A percentile compares a stretch with the other conserved stretches of the same genome.
phyloP scores from a whole-genome alignment of 768 basidiomycete genomes.

The Clitopilus passeckerianus region DNA sequence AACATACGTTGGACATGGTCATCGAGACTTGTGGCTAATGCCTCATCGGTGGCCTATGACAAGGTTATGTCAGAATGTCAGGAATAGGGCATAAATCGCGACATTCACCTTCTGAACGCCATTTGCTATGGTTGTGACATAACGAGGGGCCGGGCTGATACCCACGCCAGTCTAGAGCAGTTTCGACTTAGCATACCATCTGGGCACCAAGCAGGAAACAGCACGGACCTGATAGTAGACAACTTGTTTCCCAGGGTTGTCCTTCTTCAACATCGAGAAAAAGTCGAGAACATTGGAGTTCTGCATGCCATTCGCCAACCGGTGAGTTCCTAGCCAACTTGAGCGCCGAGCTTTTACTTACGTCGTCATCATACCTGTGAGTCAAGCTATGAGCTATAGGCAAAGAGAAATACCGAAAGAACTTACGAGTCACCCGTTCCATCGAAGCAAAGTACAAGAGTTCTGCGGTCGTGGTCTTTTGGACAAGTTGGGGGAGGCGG shows the following conservation, averaged over 20 bases:
- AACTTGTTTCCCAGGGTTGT: constrained; percentile 28
- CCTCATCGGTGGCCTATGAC: not conserved
- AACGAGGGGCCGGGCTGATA: constrained; percentile 46
- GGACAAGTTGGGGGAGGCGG: not conserved
- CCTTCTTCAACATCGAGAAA: constrained; percentile 31
- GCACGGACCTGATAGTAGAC: constrained; percentile 35
- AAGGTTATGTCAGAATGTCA: too few species aligned
- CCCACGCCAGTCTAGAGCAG: constrained; percentile 44
- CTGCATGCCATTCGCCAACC: constrained; percentile 3
- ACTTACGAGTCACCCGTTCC: constrained; percentile 25
- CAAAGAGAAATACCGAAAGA: too few species aligned
- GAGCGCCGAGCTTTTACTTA: not conserved
- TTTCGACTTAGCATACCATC: not conserved
- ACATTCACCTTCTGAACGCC: constrained; percentile 20
- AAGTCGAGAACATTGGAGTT: constrained; percentile 36
- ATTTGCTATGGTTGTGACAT: constrained; percentile 41
- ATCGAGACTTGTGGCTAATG: constrained; percentile 26
- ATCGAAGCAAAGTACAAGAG: constrained; percentile 46
- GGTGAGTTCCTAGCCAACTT: not conserved
- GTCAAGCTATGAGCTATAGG: not conserved
- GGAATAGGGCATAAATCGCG: not conserved
- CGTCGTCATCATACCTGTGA: constrained; percentile 19
- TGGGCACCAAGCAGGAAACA: not conserved
- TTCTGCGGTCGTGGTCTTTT: constrained; percentile 11
- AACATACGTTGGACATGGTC: constrained; percentile 43